Evolutionary conservation across 1,139 yeast genomes (phyloP), one percentile per base, ranked within the genome.

Genomic region (Hansenula lynferdii): DNA sequence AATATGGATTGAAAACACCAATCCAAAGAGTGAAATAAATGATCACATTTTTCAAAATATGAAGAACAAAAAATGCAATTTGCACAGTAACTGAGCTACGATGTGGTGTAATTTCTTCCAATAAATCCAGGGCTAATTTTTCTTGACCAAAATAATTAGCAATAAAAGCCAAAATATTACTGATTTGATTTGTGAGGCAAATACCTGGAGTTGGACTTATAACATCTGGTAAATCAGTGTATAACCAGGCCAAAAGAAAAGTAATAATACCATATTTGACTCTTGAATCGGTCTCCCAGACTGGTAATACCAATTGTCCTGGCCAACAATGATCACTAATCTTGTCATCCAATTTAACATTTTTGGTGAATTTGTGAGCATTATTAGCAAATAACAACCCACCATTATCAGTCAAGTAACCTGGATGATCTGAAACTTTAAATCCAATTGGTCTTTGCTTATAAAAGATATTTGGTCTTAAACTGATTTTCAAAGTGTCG

Each of bases 161-260:
- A 7, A 70, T 37, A 29, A 47, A 47, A 21, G 70, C 62, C 18
- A 69, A 48, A 10, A 59, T 24, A 47, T 64, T 61, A 29, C 79
- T 65, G 21, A 78, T 47, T 49, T 80, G 77, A 54, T 80, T 80
- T n/a, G 95, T 83, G 42, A 87, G 68, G 48, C 92, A 83, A 42
- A 80, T 72, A 22, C 97, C 97, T 0, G 97, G 97, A 5, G 97
- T 90, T 36, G 97, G 97, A 31, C 90, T 77, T 41, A 87, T 69
- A 51, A 70, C 75, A 56, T 87, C 96, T 1, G 98, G 98, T 57
- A 92, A 70, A 63, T 92, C 97, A 4, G 95, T 80, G 61, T 90
- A 92, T 45, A 92, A 72, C 97, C 98, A 92, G 16, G 64, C 64
- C 12, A 72, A 39, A 53, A 89, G 66, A 8, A 71, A 44, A 0